Percentiles rank a stretch among this genome's conserved stretches.
Conservation (phyloP, 2,329 filamentous ascomycete species). For the Daldinia eschscholtzii region DNA sequence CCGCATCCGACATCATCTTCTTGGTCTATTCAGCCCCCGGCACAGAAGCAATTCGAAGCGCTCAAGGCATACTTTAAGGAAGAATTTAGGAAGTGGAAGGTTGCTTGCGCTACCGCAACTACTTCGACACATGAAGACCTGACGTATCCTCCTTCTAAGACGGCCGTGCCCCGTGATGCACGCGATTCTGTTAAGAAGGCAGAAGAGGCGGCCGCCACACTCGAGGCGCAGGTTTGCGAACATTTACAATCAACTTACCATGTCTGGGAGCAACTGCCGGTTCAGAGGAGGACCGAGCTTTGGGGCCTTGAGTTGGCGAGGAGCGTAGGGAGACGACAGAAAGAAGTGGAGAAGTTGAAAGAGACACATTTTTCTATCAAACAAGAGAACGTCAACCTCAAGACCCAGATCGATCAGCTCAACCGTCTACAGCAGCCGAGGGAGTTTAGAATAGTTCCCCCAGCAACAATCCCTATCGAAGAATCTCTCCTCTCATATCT, state of each 20-base stretch:
- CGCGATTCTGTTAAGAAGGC: conserved; percentile 63
- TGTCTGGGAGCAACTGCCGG: conserved; percentile 77
- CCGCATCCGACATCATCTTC: conserved; percentile 83
- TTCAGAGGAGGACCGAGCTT: conserved; percentile 68
- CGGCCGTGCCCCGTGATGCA: conserved; percentile 58
- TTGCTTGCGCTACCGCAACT: conserved; percentile 64
- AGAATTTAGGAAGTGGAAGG: conserved; percentile 75
- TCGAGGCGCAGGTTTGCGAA: conserved; percentile 77
- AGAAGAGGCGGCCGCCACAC: conserved; percentile 65
- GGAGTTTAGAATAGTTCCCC: conserved; percentile 67
- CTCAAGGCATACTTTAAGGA: conserved; percentile 75
- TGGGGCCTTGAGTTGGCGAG: conserved; percentile 73
- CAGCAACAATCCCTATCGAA: conserved; percentile 66
- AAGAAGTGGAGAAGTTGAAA: conserved; percentile 65
- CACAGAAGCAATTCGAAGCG: conserved; percentile 78
- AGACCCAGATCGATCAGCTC: conserved; percentile 69
- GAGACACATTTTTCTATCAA: conserved; percentile 63
- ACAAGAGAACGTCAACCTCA: conserved; percentile 70
- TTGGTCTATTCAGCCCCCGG: conserved; percentile 84
- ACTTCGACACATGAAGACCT: conserved; percentile 65
- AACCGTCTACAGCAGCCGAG: conserved; percentile 70
- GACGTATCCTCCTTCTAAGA: conserved; percentile 60
- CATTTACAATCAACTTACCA: conserved; percentile 83
- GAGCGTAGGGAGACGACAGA: conserved; percentile 68
- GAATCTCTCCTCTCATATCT: conserved; percentile 62